phyloP scores from a whole-genome alignment of 2,329 filamentous ascomycete species.

The Alternaria conjuncta region DNA sequence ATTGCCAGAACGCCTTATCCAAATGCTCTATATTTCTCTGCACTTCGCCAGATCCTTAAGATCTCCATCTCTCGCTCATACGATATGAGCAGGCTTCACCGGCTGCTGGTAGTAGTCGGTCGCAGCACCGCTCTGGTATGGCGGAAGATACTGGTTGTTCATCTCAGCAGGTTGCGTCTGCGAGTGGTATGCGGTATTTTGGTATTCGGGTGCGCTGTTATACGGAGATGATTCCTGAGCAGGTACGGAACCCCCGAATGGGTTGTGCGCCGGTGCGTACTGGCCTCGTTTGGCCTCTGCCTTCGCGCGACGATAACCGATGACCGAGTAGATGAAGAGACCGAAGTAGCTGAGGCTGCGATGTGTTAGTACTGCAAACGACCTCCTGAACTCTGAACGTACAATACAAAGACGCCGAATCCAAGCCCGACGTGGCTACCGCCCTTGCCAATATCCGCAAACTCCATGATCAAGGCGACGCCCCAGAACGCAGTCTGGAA shows the following conservation, averaged over 20 bases:
- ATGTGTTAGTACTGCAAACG: constrained; percentile 8
- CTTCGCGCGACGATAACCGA: constrained; percentile 46
- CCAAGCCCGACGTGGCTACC: constrained; percentile 31
- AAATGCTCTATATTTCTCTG: neutral
- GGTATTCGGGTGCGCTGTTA: constrained; percentile 23
- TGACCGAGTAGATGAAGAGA: constrained; percentile 50
- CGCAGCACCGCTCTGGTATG: constrained; percentile 26
- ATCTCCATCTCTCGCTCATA: constrained; percentile 12
- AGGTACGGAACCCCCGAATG: constrained; percentile 22
- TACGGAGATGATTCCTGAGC: constrained; percentile 21
- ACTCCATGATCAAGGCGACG: constrained; percentile 39
- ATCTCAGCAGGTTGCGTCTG: constrained; percentile 22
- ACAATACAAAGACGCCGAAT: constrained; percentile 47
- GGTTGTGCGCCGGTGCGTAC: constrained; percentile 43
- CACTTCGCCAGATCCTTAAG: neutral
- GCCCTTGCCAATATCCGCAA: constrained; percentile 32
- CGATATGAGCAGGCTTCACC: constrained; percentile 37
- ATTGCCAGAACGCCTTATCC: neutral
- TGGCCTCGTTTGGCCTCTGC: constrained; percentile 41
- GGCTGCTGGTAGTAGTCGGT: constrained; percentile 34
- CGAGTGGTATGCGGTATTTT: constrained; percentile 36
- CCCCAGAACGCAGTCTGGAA: constrained; percentile 47
- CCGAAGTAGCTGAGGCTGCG: constrained; percentile 44
- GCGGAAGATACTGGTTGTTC: constrained; percentile 25
- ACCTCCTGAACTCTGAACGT: neutral